phyloP scores from a whole-genome alignment of 768 basidiomycete species.

The Lactarius quietus region DNA sequence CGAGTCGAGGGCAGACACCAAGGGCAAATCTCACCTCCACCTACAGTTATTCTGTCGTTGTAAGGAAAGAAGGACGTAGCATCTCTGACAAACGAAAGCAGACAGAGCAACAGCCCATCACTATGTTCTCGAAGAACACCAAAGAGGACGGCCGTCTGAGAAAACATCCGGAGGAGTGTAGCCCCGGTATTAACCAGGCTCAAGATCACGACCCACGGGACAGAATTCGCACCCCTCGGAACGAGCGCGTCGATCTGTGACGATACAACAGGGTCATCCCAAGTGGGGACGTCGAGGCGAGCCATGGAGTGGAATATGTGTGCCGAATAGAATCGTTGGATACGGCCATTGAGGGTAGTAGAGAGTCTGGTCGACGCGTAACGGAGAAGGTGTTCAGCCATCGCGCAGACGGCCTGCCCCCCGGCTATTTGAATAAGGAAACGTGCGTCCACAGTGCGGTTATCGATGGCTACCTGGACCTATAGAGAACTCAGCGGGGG shows the following conservation, averaged over 20 bases:
- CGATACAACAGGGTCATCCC: slow-evolving; percentile 62
- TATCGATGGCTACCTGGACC: slow-evolving; percentile 23
- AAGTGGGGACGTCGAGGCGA: slow-evolving; percentile 74
- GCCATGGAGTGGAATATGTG: slow-evolving; percentile 65
- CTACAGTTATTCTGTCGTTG: not conserved
- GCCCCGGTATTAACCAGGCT: slow-evolving; percentile 40
- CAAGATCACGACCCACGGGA: slow-evolving; percentile 60
- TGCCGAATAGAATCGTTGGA: slow-evolving; percentile 58
- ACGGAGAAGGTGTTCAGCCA: slow-evolving; percentile 43
- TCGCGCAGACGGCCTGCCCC: slow-evolving; percentile 51
- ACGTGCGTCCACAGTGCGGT: slow-evolving; percentile 16
- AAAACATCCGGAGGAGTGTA: slow-evolving; percentile 47
- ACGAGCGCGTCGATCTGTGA: slow-evolving; percentile 57
- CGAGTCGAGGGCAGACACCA: not conserved
- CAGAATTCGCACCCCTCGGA: slow-evolving; percentile 38
- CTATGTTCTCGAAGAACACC: slow-evolving; percentile 55
- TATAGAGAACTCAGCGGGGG: not conserved
- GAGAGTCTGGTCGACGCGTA: slow-evolving; percentile 39
- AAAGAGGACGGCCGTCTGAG: slow-evolving; percentile 60
- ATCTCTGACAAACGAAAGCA: slow-evolving; percentile 52
- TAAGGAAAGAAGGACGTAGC: slow-evolving; percentile 39
- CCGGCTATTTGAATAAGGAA: slow-evolving; percentile 31
- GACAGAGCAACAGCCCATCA: slow-evolving; percentile 60
- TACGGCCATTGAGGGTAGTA: slow-evolving; percentile 52
- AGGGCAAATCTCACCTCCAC: slow-evolving; percentile 7